Evolutionary conservation across 495 filamentous ascomycete genomes (phyloP), one percentile per base, ranked within the genome.

Genomic region (Achaetomiella virescens): DNA sequence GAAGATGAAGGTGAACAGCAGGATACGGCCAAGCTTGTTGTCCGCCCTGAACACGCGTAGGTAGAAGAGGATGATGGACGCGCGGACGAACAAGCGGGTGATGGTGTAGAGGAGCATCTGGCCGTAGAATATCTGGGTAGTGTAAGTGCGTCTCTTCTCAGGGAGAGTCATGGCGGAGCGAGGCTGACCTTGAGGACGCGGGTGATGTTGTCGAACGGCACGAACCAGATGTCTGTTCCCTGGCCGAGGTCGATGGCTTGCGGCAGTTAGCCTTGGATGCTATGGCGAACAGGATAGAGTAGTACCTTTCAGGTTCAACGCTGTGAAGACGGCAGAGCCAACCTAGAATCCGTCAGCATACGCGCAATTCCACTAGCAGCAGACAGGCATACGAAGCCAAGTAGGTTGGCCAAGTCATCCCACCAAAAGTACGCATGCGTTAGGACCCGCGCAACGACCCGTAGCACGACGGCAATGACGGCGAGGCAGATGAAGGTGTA

Each of bases 51-150:
- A 79, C 42, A 80, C 71, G 36, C 77, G 75, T 6, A 81, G 64
- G 65, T 77, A 79, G 61, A 79, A 73, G 58, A 79, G 65, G 15
- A 79, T 70, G 58, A 81, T 73, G 11, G 74, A 77, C 37, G 74
- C 60, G 25, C 77, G 77, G 25, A 73, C 65, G 20, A 73, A 51
- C 59, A 66, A 70, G 31, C 72, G 65, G 2, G 70, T 61, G 14
- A 59, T 47, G 17, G 70, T 67, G 63, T 78, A 78, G 42, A 74
- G 49, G 20, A 73, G 36, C 61, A 69, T 69, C 12, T 60, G 37
- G 48, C 25, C 41, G 48, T 57, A 66, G 41, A 67, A 71, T 21
- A 56, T 52, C 59, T 62, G 45, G 10, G 18, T 25, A 3, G 10
- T 12, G 20, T 14, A 12, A 1, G 17, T 14, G 18, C 20, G 2